Base-by-base conservation (phyloP, 306 rosid species). In the Pyrus communis region DNA sequence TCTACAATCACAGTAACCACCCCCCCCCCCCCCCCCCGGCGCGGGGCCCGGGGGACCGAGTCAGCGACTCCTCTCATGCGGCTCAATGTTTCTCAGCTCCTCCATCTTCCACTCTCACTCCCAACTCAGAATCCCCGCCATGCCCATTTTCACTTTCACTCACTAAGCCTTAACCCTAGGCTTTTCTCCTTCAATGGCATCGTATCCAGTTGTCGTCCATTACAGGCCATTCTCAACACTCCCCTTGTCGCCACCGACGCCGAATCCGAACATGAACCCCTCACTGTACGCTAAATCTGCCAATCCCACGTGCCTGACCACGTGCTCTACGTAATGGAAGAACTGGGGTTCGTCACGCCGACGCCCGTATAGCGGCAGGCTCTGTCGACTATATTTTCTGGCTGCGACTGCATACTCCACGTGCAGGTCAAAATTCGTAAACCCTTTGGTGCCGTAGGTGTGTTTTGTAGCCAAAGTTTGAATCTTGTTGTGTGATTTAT, bases 381-480 rank as follows among this genome's bases (percentile, higher is more conserved):
- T 58, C 79, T 92, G 82, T 93, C 97, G 46, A 78, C 30, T 45
- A 88, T 95, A 57, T 89, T 92, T 63, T 88, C 97, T 0, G 91
- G 97, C 45, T 84, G 77, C 64, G 96, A 95, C 72, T 90, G 93
- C 77, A 85, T 92, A 19, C 96, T 95, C 81, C 99, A 95, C 85
- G 97, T 96, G 40, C 97, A 95, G 97, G 97, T 94, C 76, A 78
- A 77, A 46, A 43, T 82, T 77, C 79, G 71, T 79, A 23, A 59
- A 33, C 13, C 27, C 21, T 82, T 68, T 75, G 13, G 18, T 4
- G 19, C 31, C 27, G 0, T 18, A 9, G 18, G 25, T 11, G 22
- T 64, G 49, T 35, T 66, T 35, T 19, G 28, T 19, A 21, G 22
- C 49, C 25, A 10, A 66, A 66, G 51, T 66, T 57, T 54, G 51